Base-by-base conservation (phyloP, 2,329 filamentous ascomycete species). In the Catunica adiposa region DNA sequence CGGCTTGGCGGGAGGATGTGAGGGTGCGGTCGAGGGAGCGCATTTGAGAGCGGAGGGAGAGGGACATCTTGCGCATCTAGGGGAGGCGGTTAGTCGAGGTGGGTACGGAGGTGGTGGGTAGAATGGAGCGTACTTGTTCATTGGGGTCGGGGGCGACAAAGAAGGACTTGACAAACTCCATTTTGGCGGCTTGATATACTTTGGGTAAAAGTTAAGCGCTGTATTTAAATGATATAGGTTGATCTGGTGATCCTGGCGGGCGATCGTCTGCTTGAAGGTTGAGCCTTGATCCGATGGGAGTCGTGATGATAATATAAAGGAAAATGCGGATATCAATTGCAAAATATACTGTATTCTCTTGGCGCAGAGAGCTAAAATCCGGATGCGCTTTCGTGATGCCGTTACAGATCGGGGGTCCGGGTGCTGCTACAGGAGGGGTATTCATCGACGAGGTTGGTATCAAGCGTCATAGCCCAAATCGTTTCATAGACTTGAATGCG, bases 21-120 rank as follows among this genome's bases (percentile, higher is more conserved):
- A 98, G 90, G 70, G 97, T 89, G 66, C 92, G 89, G 68, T 98
- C 92, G 63, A 98, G 79, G 66, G 94, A 90, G 65, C 92, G 89
- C 60, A 88, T 84, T 70, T 97, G 96, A 66, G 82, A 73, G 59
- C 90, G 87, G 64, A 98, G 84, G 60, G 97, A 79, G 59, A 80
- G 74, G 69, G 96, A 95, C 71, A 90, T 97, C 82, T 96, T 97
- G 61, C 89, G 83, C 71, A 92, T 84, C 90, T 98, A 38, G 52
- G 55, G 31, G 34, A n/a, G 42, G 54, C 3, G 3, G 29, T 34
- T 51, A 25, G n/a, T 34, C 9, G 22, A 20, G 52, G 44, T 31
- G 25, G 14, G 11, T 46, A 17, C 8, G 9, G 22, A n/a, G 29
- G 25, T n/a, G 34, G 9, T 47, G 34, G 11, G 5, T 42, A 44